Evolutionary conservation across 345 rosid genomes (phyloP).

Genomic region (Crucihimalaya himalaica): DNA sequence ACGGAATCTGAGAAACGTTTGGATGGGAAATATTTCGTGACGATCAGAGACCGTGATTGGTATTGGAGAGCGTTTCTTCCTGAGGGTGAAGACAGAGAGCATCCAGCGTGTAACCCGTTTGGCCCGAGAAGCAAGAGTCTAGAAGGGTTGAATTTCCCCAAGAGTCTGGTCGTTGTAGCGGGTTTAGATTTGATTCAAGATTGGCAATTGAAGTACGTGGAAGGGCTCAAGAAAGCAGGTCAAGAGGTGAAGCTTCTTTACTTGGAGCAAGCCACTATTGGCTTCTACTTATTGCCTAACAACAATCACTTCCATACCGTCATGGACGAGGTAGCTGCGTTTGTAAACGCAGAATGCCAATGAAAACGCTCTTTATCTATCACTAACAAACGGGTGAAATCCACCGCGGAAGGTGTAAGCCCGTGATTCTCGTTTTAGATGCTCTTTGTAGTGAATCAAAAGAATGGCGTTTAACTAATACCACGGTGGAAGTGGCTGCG

Average conservation of each 20-base stretch:
- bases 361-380: constrained; percentile 14
- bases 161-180: constrained; percentile 82
- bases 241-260: constrained; percentile 70
- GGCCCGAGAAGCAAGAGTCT: constrained; percentile 66
- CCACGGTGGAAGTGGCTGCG: constrained; percentile 11
- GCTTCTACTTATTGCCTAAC: constrained; percentile 85
- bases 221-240: constrained; percentile 72
- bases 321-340: constrained; percentile 74
- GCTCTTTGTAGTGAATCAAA: constrained; percentile 9
- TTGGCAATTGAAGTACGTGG: constrained; percentile 75
- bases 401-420: constrained; percentile 21
- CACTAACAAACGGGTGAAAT: constrained; percentile 33
- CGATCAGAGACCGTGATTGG: constrained; percentile 79
- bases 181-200: constrained; percentile 87
- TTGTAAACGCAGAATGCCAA: constrained; percentile 48
- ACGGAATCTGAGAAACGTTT: constrained; percentile 76
- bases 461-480: constrained; percentile 31
- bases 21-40: constrained; percentile 86
- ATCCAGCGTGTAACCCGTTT: constrained; percentile 85
- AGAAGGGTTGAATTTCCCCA: constrained; percentile 66
- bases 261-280: constrained; percentile 77
- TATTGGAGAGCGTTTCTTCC: constrained; percentile 93
- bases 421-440: constrained; percentile 20
- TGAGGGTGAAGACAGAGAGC: constrained; percentile 80
- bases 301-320: constrained; percentile 72